A percentile compares a stretch with the other conserved stretches of the same genome.
Evolutionary conservation across 75 land plant genomes (phyloP).

Genomic region (Cryptomeria japonica): DNA sequence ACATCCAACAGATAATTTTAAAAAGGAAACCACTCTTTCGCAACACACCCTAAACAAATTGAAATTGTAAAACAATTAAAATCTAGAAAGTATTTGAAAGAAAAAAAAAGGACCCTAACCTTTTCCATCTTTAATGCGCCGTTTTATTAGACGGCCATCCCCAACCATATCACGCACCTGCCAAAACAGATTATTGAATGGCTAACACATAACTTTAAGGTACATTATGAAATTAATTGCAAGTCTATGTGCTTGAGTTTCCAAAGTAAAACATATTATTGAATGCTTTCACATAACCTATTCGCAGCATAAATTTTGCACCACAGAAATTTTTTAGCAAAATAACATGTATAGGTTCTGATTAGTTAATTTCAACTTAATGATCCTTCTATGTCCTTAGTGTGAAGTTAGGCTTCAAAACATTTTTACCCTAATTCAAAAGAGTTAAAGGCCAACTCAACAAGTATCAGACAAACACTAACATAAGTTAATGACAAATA

Average conservation of each 20-base stretch:
- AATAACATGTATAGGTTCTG: background rate
- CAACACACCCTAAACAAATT: background rate
- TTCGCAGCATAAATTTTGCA: background rate
- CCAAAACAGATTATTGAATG: background rate
- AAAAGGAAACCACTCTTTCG: background rate
- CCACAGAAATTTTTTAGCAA: background rate
- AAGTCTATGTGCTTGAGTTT: background rate
- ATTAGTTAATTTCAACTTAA: background rate
- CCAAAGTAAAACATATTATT: background rate
- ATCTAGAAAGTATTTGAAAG: background rate
- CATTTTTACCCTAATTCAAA: background rate
- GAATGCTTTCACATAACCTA: background rate
- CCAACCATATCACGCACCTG: slow-evolving; percentile 96
- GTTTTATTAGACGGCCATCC: slow-evolving; percentile 92
- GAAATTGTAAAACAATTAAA: background rate
- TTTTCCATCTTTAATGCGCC: slow-evolving; percentile 89
- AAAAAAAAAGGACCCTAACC: slow-evolving; percentile 33
- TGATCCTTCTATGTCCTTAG: background rate
- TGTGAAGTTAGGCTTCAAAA: background rate
- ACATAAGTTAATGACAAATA: background rate
- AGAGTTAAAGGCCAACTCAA: background rate
- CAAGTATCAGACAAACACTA: background rate
- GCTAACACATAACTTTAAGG: too few species aligned
- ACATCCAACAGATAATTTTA: background rate
- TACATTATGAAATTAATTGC: background rate